Base-by-base conservation (phyloP, 768 basidiomycete species). In the Paxillus ammoniavirescens region DNA sequence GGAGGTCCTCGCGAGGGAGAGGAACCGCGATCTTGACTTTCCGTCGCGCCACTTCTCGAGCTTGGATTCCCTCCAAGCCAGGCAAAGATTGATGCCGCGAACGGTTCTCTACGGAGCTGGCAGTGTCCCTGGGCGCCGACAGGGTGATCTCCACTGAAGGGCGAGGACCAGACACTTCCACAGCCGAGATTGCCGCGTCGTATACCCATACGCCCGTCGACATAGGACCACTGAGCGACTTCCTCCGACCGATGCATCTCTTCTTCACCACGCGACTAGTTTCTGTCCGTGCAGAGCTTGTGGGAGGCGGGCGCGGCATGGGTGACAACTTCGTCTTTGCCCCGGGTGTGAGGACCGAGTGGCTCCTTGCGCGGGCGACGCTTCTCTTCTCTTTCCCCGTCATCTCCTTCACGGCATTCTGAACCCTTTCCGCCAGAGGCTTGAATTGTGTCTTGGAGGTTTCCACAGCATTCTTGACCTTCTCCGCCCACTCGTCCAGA, bases 381-480 rank as follows among this genome's bases (percentile, higher is more conserved):
- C 18, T 60, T 52, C 56, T 61, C 59, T 53, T 55, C 62, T 54
- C 54, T 58, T 53, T 61, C 57, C 52, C 49, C 54, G 38, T 58
- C 49, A 31, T 44, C n/a, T 57, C 59, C 47, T 31, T 52, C 40
- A 48, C 53, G 26, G 40, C 35, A 41, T 53, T 52, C 53, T 67
- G 61, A 46, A 61, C 58, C 47, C 50, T 55, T 58, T 80, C 79
- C 0, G 75, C 75, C 45, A 86, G 61, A 2, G 84, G 77, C 64
- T 80, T 83, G 68, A 78, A 86, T 53, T 80, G 77, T 37, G 70
- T 74, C 65, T 78, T 77, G 41, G 83, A 84, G 50, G 66, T 71
- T 62, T 80, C 76, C 63, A 85, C 61, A 18, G 78, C 74, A 21
- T 75, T 75, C 63, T 77, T 79, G 49, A 84, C 78, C 64, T 79